Percentiles rank a stretch among this genome's conserved stretches.
Evolutionary conservation across 1,284 basidiomycete species (phyloP).

Genomic region (Pascua guehoae): DNA sequence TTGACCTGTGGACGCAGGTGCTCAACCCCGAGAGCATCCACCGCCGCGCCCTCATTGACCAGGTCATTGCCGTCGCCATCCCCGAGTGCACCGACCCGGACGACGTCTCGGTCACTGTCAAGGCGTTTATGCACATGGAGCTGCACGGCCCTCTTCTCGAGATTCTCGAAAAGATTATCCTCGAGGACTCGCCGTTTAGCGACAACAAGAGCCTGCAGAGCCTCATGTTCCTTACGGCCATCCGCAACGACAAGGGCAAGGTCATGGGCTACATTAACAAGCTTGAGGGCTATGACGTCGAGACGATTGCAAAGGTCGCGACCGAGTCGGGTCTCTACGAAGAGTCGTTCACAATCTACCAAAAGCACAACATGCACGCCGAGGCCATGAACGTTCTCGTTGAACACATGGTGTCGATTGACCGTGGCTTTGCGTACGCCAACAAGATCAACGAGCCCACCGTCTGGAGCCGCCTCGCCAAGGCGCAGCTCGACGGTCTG

Average conservation of each 20-base stretch:
- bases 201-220: constrained; percentile 97
- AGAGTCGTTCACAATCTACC: constrained; percentile 94
- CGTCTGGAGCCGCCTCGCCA: constrained; percentile 95
- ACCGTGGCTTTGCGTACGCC: constrained; percentile 93
- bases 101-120: constrained; percentile 97
- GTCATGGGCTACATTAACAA: constrained; percentile 99
- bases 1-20: constrained; percentile 96
- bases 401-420: constrained; percentile 96
- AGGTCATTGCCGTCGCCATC: constrained; percentile 89
- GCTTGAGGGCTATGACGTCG: constrained; percentile 88
- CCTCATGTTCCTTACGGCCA: constrained; percentile 88
- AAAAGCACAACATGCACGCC: constrained; percentile 88
- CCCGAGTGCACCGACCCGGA: constrained; percentile 98
- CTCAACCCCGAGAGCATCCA: constrained; percentile 85
- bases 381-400: constrained; percentile 97
- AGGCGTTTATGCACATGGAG: constrained; percentile 96
- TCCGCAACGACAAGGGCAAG: constrained; percentile 97
- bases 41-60: constrained; percentile 90
- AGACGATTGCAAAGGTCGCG: constrained; percentile 94
- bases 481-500: constrained; percentile 98
- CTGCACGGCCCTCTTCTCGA: constrained; percentile 97
- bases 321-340: constrained; percentile 95
- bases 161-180: constrained; percentile 96
- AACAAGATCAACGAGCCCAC: constrained; percentile 95
- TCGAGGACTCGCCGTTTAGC: constrained; percentile 95